Base-by-base conservation (phyloP, 805 yeast species). In the Dipodascus albidus region DNA sequence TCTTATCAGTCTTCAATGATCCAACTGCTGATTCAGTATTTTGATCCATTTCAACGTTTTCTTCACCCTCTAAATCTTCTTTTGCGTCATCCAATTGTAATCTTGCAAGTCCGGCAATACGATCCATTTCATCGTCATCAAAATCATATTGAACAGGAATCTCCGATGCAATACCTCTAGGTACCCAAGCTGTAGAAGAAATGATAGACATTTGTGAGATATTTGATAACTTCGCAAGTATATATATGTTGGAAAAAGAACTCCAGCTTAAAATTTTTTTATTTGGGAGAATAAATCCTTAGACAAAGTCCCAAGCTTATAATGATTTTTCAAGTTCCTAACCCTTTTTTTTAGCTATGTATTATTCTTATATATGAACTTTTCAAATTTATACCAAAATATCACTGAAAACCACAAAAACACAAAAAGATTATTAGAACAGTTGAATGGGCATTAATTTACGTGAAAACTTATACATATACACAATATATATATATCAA, bases 151-250 rank as follows among this genome's bases (percentile, higher is more conserved):
- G 80, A 62, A 81, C 87, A 3, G 99, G 98, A 65, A 83, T 87
- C 68, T 90, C 97, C 41, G 95, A 79, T 24, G 99, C 95, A 68
- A 77, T 85, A 3, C 99, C 99, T 63, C 96, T 80, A 50, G 98
- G 97, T 22, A 91, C 96, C 98, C 99, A 93, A 51, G 83, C 74
- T 50, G 93, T 82, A 23, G 97, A 85, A 42, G 99, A 88, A 58
- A 91, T 84, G 96, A 90, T 89, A 8, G 49, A 47, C 49, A 47
- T 47, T 38, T 4, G 4, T 14, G 44, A n/a, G 44, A n/a, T n/a
- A 4, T 14, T 4, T n/a, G 15, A 9, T 31, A 31, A 31, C 9
- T 9, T 44, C 20, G n/a, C 48, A 9, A 11, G 48, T 14, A n/a
- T 17, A n/a, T 14, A 6, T 21, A 47, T 19, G 15, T 14, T 4